A percentile compares a stretch with the other conserved stretches of the same genome.
phyloP scores from a whole-genome alignment of 441 rosid species.

The Flueggea neowawraea region DNA sequence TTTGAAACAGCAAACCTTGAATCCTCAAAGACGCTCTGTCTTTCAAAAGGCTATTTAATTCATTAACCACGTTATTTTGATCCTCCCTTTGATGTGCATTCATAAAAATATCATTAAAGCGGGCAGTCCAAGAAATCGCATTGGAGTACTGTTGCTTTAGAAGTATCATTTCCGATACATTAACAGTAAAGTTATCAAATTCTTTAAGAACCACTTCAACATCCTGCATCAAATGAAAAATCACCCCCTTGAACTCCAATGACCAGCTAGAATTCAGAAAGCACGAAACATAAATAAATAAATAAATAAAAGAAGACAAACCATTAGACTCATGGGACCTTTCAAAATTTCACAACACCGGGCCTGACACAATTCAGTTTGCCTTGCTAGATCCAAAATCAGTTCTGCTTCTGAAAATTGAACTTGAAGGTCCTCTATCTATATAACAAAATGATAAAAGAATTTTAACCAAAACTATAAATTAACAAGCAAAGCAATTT shows the following conservation, averaged over 20 bases:
- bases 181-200: slow-evolving; percentile 44
- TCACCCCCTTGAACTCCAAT: not conserved
- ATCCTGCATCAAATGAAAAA: slow-evolving; percentile 39
- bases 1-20: slow-evolving; percentile 48
- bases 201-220: slow-evolving; percentile 63
- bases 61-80: slow-evolving; percentile 59
- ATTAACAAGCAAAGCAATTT: slow-evolving; percentile 7
- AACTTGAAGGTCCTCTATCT: slow-evolving; percentile 77
- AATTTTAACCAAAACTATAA: slow-evolving; percentile 16
- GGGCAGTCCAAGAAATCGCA: slow-evolving; percentile 59
- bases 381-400: slow-evolving; percentile 47
- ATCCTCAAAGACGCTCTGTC: slow-evolving; percentile 73
- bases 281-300: not conserved
- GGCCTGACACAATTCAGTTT: slow-evolving; percentile 62
- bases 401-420: slow-evolving; percentile 56
- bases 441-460: slow-evolving; percentile 14
- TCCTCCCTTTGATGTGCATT: slow-evolving; percentile 53
- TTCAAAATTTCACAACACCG: slow-evolving; percentile 49
- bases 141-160: slow-evolving; percentile 62
- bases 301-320: slow-evolving; percentile 20
- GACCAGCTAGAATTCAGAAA: slow-evolving; percentile 8
- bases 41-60: slow-evolving; percentile 53
- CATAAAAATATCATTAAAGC: slow-evolving; percentile 42
- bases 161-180: slow-evolving; percentile 68
- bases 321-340: slow-evolving; percentile 57